Conservation (phyloP, 2,329 filamentous ascomycete genomes). For the Sporothrix luriei region DNA sequence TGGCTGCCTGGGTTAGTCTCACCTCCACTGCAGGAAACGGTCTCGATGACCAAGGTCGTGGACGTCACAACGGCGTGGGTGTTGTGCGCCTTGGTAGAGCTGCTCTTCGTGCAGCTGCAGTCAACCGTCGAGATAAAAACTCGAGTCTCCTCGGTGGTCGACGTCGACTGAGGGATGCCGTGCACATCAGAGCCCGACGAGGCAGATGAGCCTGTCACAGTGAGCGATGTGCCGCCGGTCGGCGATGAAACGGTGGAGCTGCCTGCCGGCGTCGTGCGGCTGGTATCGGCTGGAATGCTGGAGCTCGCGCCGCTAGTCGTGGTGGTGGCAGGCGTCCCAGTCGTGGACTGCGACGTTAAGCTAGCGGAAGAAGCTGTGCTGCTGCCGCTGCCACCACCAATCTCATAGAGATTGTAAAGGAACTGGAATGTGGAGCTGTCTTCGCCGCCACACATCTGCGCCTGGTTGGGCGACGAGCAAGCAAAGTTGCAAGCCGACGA, state of each 20-base stretch:
- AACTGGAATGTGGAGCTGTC: constrained; percentile 32
- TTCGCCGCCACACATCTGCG: constrained; percentile 34
- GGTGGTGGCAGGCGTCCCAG: not conserved
- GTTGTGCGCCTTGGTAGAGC: not conserved
- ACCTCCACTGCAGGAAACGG: constrained; percentile 34
- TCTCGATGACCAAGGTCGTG: constrained; percentile 28
- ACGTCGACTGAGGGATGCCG: not conserved
- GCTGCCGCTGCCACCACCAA: not conserved
- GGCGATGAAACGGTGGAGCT: constrained; percentile 12
- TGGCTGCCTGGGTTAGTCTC: constrained; percentile 32
- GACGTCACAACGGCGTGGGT: constrained; percentile 23
- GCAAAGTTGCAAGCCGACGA: constrained; percentile 32
- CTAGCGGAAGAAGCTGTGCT: not conserved
- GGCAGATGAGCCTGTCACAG: not conserved
- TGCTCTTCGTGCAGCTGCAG: constrained; percentile 33
- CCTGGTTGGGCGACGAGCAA: constrained; percentile 32
- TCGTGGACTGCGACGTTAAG: not conserved
- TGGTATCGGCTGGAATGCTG: constrained; percentile 23
- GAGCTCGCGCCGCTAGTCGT: not conserved
- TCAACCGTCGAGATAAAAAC: constrained; percentile 35
- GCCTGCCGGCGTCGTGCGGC: not conserved
- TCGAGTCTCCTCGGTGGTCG: constrained; percentile 8
- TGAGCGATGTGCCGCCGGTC: not conserved
- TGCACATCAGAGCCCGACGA: not conserved
- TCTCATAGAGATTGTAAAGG: constrained; percentile 35